Evolutionary conservation across 768 basidiomycete genomes (phyloP).

Genomic region (Pisolithus microcarpus): DNA sequence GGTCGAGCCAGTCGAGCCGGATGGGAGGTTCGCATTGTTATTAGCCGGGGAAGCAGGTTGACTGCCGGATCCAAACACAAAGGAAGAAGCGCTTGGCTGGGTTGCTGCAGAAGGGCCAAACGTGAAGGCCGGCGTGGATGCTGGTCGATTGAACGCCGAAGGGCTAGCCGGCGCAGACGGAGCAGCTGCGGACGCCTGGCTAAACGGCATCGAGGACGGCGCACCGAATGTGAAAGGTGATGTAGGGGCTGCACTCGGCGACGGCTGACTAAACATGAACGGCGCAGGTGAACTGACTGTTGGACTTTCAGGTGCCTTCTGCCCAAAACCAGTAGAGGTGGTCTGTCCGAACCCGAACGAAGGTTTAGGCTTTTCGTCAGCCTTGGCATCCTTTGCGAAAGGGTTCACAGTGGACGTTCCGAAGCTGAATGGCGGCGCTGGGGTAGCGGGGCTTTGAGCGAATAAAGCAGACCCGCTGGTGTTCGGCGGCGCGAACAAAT

Average conservation of each 20-base stretch:
- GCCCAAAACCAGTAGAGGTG: conserved; percentile 39
- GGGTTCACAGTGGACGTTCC: conserved; percentile 33
- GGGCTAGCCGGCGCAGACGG: conserved; percentile 52
- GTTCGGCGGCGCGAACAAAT: conserved; percentile 40
- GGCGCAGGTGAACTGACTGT: conserved; percentile 35
- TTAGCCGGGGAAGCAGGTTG: conserved; percentile 56
- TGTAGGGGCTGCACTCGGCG: conserved; percentile 29
- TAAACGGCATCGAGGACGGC: conserved; percentile 34
- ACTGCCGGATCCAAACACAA: conserved; percentile 44
- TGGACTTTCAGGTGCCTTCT: conserved; percentile 33
- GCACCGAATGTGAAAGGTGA: conserved; percentile 44
- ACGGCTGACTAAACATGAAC: conserved; percentile 44
- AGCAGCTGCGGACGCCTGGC: conserved; percentile 27
- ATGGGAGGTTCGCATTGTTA: conserved; percentile 26
- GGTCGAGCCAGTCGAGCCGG: conserved; percentile 21
- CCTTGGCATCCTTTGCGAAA: conserved; percentile 44
- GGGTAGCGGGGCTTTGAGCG: conserved; percentile 27
- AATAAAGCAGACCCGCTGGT: conserved; percentile 29
- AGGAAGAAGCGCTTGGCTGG: conserved; percentile 29
- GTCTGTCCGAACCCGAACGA: conserved; percentile 44
- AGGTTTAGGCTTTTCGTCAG: conserved; percentile 34
- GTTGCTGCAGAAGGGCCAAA: conserved; percentile 39
- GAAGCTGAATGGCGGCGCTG: conserved; percentile 30
- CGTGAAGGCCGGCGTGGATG: conserved; percentile 32
- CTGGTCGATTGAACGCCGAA: conserved; percentile 45